Evolutionary conservation across 108 stramenopile genomes (phyloP).

Genomic region (Stephanodiscus triporus): DNA sequence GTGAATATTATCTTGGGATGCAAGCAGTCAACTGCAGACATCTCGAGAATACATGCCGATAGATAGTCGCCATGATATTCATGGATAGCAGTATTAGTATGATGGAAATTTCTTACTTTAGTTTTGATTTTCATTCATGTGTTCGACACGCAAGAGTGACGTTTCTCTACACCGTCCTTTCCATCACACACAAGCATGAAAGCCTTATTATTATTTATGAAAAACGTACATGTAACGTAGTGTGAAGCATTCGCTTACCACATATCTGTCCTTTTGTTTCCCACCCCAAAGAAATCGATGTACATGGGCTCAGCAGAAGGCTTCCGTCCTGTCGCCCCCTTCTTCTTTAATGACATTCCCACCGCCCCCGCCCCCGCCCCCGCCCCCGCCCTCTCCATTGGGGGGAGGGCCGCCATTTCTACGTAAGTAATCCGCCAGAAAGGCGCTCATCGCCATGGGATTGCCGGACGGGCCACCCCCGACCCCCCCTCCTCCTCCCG

Average conservation of each 20-base stretch:
- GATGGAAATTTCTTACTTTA: too few species aligned
- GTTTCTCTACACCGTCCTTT: neutral
- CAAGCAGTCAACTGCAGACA: too few species aligned
- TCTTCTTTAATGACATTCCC: neutral
- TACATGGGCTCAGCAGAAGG: neutral
- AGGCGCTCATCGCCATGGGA: slow-evolving; percentile 10
- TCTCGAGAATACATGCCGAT: too few species aligned
- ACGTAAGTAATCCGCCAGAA: slow-evolving; percentile 11
- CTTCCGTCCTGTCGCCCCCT: neutral
- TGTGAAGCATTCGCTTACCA: neutral
- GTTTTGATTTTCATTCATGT: too few species aligned
- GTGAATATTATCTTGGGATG: too few species aligned
- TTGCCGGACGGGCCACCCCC: neutral
- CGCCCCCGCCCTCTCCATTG: neutral
- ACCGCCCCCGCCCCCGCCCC: neutral
- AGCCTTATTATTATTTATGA: neutral
- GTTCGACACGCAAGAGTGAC: too few species aligned
- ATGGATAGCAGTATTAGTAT: too few species aligned
- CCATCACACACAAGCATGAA: neutral
- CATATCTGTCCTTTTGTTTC: neutral
- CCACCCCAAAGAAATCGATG: neutral
- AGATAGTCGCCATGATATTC: too few species aligned
- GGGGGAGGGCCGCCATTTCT: neutral
- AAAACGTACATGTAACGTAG: neutral
- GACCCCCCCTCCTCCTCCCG: neutral